Evolutionary conservation across 805 yeast genomes (phyloP), one percentile per base, ranked within the genome.

Genomic region (Candida rishiriensis): DNA sequence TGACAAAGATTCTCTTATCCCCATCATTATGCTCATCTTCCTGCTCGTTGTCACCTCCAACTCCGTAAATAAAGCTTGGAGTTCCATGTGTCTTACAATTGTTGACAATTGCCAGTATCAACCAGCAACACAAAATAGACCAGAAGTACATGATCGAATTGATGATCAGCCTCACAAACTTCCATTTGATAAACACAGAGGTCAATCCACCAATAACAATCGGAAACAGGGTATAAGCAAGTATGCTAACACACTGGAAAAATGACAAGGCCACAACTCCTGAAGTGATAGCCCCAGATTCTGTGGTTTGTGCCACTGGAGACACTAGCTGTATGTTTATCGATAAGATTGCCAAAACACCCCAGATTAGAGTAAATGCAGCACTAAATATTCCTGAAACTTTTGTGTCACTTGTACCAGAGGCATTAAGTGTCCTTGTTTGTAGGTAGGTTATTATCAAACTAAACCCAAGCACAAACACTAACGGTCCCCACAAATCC

Each of bases 401-500:
- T 33, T 60, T 52, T 3, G 52, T 46, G 8, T 49, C 40, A 10
- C 54, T 50, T 1, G 68, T 50, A 13, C 69, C 63, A 33, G 35
- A 53, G 2, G 49, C 21, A 10, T 46, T 43, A n/a, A 64, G 35
- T 3, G 62, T 53, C 35, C 63, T 56, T 3, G 56, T 56, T 49
- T 66, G 70, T 11, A 76, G 56, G 44, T 72, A 63, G 2, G 81
- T 79, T 43, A 78, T 63, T 16, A 73, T 57, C 37, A 76, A 71
- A 16, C 78, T 66, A 50, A 72, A 77, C 11, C 65, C 59, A 38
- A 78, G 64, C 12, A 76, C 73, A 44, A 78, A 74, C 16, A 78
- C 68, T 36, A 78, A 58, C 2, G 83, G 83, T 1, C 83, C 83
- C 83, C 83, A 78, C 40, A 78, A 60, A 58, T 78, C 83, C 83